These are phyloP conservation scores for Taphrina pruni DNA, from an alignment of 1,139 yeast genomes.

Conservation along the genomic window DNA sequence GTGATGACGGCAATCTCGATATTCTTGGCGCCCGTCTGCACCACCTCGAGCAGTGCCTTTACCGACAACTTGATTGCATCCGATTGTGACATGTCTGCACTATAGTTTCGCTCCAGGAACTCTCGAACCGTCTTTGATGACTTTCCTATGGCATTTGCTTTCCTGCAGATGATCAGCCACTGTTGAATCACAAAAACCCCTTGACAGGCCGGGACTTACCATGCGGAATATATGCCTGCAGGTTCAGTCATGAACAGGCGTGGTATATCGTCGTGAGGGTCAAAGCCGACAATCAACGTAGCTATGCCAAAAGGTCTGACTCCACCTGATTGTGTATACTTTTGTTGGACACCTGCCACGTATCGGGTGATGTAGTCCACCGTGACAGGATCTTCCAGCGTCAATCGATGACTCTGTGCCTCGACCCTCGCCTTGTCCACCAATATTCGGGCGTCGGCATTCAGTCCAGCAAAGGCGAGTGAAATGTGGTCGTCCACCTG, in stretches of 20 bases:
- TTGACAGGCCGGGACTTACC: constrained; percentile 56
- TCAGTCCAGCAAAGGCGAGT: constrained; percentile 94
- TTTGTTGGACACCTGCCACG: constrained; percentile 96
- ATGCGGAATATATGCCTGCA: constrained; percentile 96
- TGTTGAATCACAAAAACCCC: not conserved
- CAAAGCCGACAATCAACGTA: constrained; percentile 94
- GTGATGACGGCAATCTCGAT: constrained; percentile 89
- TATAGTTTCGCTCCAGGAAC: constrained; percentile 88
- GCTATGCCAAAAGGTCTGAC: constrained; percentile 95
- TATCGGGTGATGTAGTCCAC: constrained; percentile 91
- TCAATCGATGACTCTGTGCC: constrained; percentile 94
- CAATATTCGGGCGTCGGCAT: constrained; percentile 94
- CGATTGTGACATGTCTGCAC: constrained; percentile 71
- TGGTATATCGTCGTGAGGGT: constrained; percentile 80
- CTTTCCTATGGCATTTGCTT: constrained; percentile 96
- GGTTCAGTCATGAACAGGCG: constrained; percentile 94
- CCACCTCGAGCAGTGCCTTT: constrained; percentile 89
- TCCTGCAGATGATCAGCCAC: constrained; percentile 48
- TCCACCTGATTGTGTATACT: constrained; percentile 98
- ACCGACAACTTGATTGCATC: constrained; percentile 82
- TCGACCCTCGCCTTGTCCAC: constrained; percentile 95
- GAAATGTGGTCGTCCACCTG: constrained; percentile 88
- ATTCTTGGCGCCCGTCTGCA: constrained; percentile 96
- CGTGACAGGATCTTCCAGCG: constrained; percentile 90
- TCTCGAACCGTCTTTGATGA: constrained; percentile 95